A percentile compares a stretch with the other conserved stretches of the same genome.
These are phyloP conservation scores for Lojkania enalia DNA, from an alignment of 2,329 filamentous ascomycete genomes.

Conservation along the genomic window DNA sequence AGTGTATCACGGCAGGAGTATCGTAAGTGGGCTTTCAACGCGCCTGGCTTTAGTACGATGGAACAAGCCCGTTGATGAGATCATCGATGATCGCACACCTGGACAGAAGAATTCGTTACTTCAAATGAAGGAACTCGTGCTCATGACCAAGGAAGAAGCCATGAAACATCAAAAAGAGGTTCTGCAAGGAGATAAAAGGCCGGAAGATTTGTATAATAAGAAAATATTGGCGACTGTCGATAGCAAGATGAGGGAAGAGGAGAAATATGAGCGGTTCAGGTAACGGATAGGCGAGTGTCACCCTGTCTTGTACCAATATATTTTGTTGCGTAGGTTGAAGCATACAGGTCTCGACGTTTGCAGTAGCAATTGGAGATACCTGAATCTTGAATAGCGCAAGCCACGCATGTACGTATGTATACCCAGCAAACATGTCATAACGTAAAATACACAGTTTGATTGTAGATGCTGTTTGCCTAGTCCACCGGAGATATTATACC, in stretches of 20 bases:
- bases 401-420: no score
- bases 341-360: no score
- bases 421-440: no score
- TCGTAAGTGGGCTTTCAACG: constrained; percentile 78
- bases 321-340: no score
- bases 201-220: constrained; percentile 74
- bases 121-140: constrained; percentile 72
- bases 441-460: no score
- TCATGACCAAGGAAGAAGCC: constrained; percentile 92
- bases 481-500: no score
- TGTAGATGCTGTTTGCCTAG: no score
- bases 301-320: no score
- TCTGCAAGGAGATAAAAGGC: constrained; percentile 66
- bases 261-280: constrained; percentile 55
- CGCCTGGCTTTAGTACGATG: constrained; percentile 80
- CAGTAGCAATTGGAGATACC: no score
- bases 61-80: constrained; percentile 65
- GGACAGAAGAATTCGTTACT: constrained; percentile 78
- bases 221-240: constrained; percentile 70
- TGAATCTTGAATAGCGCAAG: no score
- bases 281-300: no score
- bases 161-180: constrained; percentile 77
- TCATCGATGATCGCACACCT: constrained; percentile 67
- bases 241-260: constrained; percentile 68
- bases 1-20: constrained; percentile 80